A percentile compares a stretch with the other conserved stretches of the same genome.
These are phyloP conservation scores for Colletotrichum acutatum DNA, from an alignment of 2,329 filamentous ascomycete species.

Conservation along the genomic window DNA sequence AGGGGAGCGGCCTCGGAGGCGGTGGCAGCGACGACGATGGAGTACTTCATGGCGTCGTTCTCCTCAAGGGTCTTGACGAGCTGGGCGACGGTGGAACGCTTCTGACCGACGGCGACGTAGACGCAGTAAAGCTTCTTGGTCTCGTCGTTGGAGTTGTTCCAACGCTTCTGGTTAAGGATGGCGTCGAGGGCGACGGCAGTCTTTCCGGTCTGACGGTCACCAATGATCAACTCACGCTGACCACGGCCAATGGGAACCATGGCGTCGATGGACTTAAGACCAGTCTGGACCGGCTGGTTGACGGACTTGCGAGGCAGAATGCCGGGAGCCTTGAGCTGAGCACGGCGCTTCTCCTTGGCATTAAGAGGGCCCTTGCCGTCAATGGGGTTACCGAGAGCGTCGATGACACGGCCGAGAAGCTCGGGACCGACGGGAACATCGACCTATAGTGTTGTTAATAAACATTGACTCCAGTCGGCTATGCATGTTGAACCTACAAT, in stretches of 20 bases:
- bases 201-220: slow-evolving; percentile 99
- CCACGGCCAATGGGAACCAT: slow-evolving; percentile 99
- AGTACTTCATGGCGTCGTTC: slow-evolving; percentile 99
- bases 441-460: slow-evolving; percentile 69
- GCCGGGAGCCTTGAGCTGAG: slow-evolving; percentile 98
- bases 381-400: slow-evolving; percentile 98
- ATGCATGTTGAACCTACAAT: slow-evolving; percentile 76
- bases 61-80: slow-evolving; percentile 99
- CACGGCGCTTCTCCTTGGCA: slow-evolving; percentile 91
- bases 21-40: slow-evolving; percentile 91
- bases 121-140: slow-evolving; percentile 99
- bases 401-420: slow-evolving; percentile 97
- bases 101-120: slow-evolving; percentile 99
- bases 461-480: not conserved
- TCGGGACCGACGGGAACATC: slow-evolving; percentile 94
- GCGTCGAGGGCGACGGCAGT: slow-evolving; percentile 97
- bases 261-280: slow-evolving; percentile 98
- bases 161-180: slow-evolving; percentile 99
- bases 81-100: slow-evolving; percentile 99
- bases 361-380: slow-evolving; percentile 99
- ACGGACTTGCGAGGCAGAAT: slow-evolving; percentile 97
- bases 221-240: slow-evolving; percentile 99
- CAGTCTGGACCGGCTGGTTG: slow-evolving; percentile 98
- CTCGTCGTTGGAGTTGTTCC: slow-evolving; percentile 91
- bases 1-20: slow-evolving; percentile 96